Percentiles rank a stretch among this genome's conserved stretches.
These are phyloP conservation scores for Pseudozyma flocculosa DNA, from an alignment of 1,284 basidiomycete species.

Conservation along the genomic window DNA sequence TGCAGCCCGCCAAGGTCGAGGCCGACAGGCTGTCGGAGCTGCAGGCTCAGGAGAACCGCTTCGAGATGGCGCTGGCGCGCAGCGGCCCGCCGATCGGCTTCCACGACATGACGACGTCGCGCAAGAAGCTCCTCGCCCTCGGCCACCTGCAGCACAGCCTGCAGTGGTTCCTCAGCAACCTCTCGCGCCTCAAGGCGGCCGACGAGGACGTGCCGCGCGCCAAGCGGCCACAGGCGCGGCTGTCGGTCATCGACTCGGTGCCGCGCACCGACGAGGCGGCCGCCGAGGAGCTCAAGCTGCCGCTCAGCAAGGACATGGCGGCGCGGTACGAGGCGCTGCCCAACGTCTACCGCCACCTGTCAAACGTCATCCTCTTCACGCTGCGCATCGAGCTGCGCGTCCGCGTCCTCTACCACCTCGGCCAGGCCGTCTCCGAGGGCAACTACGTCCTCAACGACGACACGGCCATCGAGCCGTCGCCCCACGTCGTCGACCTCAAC, in stretches of 20 bases:
- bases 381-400: conserved; percentile 86
- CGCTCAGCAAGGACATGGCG: conserved; percentile 29
- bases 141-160: conserved; percentile 79
- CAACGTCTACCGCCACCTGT: conserved; percentile 83
- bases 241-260: conserved; percentile 19
- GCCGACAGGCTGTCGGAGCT: conserved; percentile 16
- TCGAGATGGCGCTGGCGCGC: conserved; percentile 22
- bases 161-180: conserved; percentile 44
- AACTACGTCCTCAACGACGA: conserved; percentile 69
- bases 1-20: conserved; percentile 35
- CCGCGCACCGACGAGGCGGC: conserved; percentile 1
- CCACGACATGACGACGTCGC: conserved; percentile 70
- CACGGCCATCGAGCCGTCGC: conserved; percentile 78
- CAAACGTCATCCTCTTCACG: conserved; percentile 81
- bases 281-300: conserved; percentile 30
- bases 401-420: conserved; percentile 77
- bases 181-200: conserved; percentile 28
- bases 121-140: conserved; percentile 73
- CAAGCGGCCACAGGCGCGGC: conserved; percentile 21
- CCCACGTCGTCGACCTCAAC: conserved; percentile 84
- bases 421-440: conserved; percentile 70
- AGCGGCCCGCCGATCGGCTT: conserved; percentile 18
- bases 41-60: conserved; percentile 28
- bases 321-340: conserved; percentile 69
- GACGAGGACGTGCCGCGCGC: conserved; percentile 1